Conservation (phyloP, 1,139 yeast species). For the Scheffersomyces segobiensis region DNA sequence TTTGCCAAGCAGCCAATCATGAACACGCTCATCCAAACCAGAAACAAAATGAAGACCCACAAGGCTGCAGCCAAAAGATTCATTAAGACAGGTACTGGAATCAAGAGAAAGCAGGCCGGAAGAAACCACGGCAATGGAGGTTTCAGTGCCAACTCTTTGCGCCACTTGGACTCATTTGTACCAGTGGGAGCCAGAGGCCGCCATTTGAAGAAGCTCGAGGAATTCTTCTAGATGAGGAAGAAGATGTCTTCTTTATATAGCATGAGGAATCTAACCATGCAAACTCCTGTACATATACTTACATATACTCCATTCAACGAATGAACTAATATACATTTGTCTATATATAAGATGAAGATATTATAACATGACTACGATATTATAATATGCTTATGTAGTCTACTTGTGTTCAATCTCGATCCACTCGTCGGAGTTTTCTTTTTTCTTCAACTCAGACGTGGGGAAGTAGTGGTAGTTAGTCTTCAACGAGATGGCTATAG, state of each 20-base stretch:
- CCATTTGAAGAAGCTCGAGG: conserved; percentile 55
- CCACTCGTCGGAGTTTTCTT: conserved; percentile 50
- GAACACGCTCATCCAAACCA: conserved; percentile 35
- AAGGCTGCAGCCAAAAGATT: conserved; percentile 61
- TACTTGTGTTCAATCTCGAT: conserved; percentile 35
- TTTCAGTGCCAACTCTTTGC: conserved; percentile 67
- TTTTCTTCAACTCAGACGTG: conserved; percentile 64
- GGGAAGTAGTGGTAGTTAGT: conserved; percentile 93
- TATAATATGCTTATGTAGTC: background rate
- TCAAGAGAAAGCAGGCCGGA: conserved; percentile 72
- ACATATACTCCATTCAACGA: background rate
- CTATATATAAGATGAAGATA: background rate
- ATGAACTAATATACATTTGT: background rate
- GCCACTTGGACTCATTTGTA: conserved; percentile 64
- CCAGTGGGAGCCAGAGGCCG: conserved; percentile 51
- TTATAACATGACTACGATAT: no score
- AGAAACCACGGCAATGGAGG: conserved; percentile 94
- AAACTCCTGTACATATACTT: background rate
- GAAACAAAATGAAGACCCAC: conserved; percentile 62
- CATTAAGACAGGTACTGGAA: conserved; percentile 38
- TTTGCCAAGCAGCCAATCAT: conserved; percentile 21
- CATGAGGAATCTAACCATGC: background rate
- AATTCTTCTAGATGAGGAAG: background rate
- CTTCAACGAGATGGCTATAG: conserved; percentile 81
- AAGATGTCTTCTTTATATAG: background rate